Conservation (phyloP, 192 early-diverging fungal species). For the Helicostylum pulchrum region DNA sequence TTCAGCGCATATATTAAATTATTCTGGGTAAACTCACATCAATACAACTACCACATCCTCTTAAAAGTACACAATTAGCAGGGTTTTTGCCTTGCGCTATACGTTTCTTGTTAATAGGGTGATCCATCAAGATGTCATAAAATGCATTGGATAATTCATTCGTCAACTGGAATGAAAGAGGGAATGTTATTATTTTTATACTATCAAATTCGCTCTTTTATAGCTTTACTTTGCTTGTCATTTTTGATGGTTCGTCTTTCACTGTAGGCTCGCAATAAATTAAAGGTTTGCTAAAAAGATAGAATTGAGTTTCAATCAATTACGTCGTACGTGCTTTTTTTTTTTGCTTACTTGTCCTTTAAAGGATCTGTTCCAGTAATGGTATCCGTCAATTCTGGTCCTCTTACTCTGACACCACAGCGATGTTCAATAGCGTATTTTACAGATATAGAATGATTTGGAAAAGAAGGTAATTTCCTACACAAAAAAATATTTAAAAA, state of each 20-base stretch:
- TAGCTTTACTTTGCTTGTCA: constrained; percentile 27
- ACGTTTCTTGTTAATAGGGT: constrained; percentile 28
- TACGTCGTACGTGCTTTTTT: background rate
- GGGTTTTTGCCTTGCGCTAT: constrained; percentile 19
- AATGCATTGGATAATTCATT: constrained; percentile 32
- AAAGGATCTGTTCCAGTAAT: constrained; percentile 38
- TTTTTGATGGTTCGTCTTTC: constrained; percentile 14
- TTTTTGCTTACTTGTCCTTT: constrained; percentile 29
- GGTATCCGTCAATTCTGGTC: constrained; percentile 28
- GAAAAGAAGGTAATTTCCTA: constrained; percentile 37
- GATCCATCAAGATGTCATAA: constrained; percentile 4
- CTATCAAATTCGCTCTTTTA: background rate
- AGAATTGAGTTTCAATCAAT: background rate
- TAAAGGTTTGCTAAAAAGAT: constrained; percentile 17
- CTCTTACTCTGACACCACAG: constrained; percentile 35
- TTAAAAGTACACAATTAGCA: constrained; percentile 33
- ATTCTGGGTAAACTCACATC: constrained; percentile 10
- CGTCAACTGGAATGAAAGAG: constrained; percentile 14
- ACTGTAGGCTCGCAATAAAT: constrained; percentile 25
- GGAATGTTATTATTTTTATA: background rate
- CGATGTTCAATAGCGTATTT: constrained; percentile 38
- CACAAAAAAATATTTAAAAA: background rate
- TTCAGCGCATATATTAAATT: background rate
- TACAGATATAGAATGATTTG: constrained; percentile 30
- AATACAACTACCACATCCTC: constrained; percentile 35